Conservation (phyloP, 495 filamentous ascomycete genomes). For the Penicillium riverlandense region DNA sequence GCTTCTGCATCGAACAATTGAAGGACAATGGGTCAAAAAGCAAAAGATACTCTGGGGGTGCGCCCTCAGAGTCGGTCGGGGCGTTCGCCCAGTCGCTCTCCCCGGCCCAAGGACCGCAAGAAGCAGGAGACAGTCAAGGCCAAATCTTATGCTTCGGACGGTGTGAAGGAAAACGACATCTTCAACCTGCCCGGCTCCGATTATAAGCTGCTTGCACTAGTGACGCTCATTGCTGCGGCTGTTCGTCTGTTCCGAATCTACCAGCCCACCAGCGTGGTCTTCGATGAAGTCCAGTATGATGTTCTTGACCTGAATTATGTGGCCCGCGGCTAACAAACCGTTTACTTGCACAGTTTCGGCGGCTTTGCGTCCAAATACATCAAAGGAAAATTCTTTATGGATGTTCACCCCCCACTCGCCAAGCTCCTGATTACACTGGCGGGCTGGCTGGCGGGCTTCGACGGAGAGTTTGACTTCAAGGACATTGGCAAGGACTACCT, state of each 20-base stretch:
- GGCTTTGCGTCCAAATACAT: slow-evolving; percentile 98
- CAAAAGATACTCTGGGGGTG: slow-evolving; percentile 33
- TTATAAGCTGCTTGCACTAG: slow-evolving; percentile 62
- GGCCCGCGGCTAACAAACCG: slow-evolving; percentile 2
- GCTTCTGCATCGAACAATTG: slow-evolving; percentile 2
- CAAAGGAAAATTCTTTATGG: slow-evolving; percentile 98
- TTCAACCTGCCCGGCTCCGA: slow-evolving; percentile 66
- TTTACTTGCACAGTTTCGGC: slow-evolving; percentile 62
- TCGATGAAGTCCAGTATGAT: slow-evolving; percentile 95
- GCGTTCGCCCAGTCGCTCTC: slow-evolving; percentile 36
- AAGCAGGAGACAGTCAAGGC: slow-evolving; percentile 8
- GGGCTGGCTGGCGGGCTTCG: slow-evolving; percentile 90
- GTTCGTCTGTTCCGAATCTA: slow-evolving; percentile 94
- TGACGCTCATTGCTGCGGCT: slow-evolving; percentile 68
- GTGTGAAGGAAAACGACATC: slow-evolving; percentile 45
- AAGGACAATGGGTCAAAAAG: slow-evolving; percentile 27
- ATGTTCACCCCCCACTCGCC: slow-evolving; percentile 95
- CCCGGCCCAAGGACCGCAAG: slow-evolving; percentile 36
- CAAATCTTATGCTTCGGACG: slow-evolving; percentile 44
- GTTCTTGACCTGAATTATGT: neutral
- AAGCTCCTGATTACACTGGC: slow-evolving; percentile 93
- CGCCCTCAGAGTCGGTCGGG: slow-evolving; percentile 26
- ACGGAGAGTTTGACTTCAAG: slow-evolving; percentile 97
- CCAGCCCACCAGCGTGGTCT: slow-evolving; percentile 92
- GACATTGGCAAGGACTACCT: slow-evolving; percentile 99